Conservation (phyloP, 805 yeast species). For the Candida piceae region DNA sequence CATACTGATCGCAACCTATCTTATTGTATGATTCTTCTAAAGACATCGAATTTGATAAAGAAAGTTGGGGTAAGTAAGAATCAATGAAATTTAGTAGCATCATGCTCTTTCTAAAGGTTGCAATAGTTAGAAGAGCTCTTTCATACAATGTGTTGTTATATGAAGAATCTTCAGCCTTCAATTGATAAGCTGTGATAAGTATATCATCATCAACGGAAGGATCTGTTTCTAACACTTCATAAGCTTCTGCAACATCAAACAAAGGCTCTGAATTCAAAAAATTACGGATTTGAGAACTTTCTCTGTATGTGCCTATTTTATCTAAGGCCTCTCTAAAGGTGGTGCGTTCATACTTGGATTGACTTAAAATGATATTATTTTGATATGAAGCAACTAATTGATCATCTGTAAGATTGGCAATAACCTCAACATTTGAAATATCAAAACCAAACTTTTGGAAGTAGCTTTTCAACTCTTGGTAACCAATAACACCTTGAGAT, state of each 20-base stretch:
- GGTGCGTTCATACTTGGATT: constrained; percentile 19
- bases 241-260: constrained; percentile 44
- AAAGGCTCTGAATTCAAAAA: constrained; percentile 45
- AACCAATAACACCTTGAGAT: constrained; percentile 49
- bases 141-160: constrained; percentile 39
- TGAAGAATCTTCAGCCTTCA: constrained; percentile 50
- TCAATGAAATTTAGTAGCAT: constrained; percentile 52
- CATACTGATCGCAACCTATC: constrained; percentile 45
- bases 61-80: constrained; percentile 33
- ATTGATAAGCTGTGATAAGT: constrained; percentile 67
- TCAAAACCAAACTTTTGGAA: constrained; percentile 27
- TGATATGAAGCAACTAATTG: constrained; percentile 26
- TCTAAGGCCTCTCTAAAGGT: constrained; percentile 36
- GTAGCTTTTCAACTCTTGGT: constrained; percentile 34
- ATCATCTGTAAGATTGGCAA: constrained; percentile 20
- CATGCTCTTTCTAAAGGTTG: constrained; percentile 51
- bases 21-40: constrained; percentile 39
- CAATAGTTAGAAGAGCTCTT: constrained; percentile 60
- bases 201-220: constrained; percentile 62
- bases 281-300: constrained; percentile 31
- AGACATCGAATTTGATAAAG: constrained; percentile 6
- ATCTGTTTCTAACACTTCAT: constrained; percentile 44
- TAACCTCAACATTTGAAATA: constrained; percentile 18
- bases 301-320: constrained; percentile 34
- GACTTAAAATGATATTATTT: constrained; percentile 19